phyloP scores from a whole-genome alignment of 257 asterid species.

The Dorcoceras hygrometricum region DNA sequence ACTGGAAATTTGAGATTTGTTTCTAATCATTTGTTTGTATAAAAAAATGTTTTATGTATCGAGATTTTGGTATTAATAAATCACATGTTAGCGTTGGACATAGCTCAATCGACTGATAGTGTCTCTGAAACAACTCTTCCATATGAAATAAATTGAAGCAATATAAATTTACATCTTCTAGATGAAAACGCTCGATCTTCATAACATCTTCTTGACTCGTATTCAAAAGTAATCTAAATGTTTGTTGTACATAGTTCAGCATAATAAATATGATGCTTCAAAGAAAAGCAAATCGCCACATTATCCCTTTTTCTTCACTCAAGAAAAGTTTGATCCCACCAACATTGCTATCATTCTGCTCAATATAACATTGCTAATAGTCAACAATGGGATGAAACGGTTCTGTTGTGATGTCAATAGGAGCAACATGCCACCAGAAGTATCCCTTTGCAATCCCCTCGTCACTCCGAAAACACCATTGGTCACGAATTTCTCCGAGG shows the following conservation, averaged over 20 bases:
- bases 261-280: conserved; percentile 53
- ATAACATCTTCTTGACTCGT: too few species aligned
- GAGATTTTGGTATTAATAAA: too few species aligned
- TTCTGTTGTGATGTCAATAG: conserved; percentile 23
- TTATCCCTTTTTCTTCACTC: conserved; percentile 63
- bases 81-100: conserved; percentile 16
- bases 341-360: conserved; percentile 13
- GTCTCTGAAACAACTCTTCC: conserved; percentile 28
- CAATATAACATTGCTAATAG: background rate
- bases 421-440: conserved; percentile 64
- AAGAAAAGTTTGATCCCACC: conserved; percentile 30
- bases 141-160: conserved; percentile 9
- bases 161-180: conserved; percentile 5
- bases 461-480: conserved; percentile 37
- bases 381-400: conserved; percentile 24
- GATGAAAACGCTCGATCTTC: too few species aligned
- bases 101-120: conserved; percentile 31
- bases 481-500: conserved; percentile 32
- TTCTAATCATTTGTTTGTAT: too few species aligned
- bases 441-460: conserved; percentile 28
- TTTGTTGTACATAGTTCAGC: background rate
- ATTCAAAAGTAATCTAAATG: too few species aligned
- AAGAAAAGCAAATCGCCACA: conserved; percentile 43
- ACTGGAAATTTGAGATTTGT: too few species aligned
- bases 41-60: too few species aligned